Evolutionary conservation across 2,329 filamentous ascomycete genomes (phyloP).

Genomic region (Colletotrichum limetticola): DNA sequence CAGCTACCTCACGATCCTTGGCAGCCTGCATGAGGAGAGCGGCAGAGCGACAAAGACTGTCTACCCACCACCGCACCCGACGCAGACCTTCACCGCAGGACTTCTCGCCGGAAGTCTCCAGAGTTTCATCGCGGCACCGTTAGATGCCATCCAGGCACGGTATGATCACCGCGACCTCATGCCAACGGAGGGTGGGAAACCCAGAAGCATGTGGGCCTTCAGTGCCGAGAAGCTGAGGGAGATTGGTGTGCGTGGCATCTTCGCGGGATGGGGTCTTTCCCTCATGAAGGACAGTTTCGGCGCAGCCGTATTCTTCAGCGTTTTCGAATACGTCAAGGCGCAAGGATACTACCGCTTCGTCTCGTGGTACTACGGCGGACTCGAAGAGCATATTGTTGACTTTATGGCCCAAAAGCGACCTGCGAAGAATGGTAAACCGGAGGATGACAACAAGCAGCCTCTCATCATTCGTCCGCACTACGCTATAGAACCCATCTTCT

Average conservation of each 20-base stretch:
- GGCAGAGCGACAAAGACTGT: slow-evolving; percentile 66
- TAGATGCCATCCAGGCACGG: slow-evolving; percentile 80
- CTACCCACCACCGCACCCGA: slow-evolving; percentile 74
- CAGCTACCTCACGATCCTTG: slow-evolving; percentile 77
- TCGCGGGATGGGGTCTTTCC: slow-evolving; percentile 77
- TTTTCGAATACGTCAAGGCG: slow-evolving; percentile 81
- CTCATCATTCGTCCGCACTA: slow-evolving; percentile 78
- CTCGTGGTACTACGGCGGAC: slow-evolving; percentile 73
- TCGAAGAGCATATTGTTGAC: slow-evolving; percentile 63
- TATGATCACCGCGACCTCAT: slow-evolving; percentile 70
- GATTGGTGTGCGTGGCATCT: slow-evolving; percentile 78
- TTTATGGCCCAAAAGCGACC: slow-evolving; percentile 60
- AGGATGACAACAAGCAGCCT: slow-evolving; percentile 47
- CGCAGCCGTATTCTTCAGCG: slow-evolving; percentile 77
- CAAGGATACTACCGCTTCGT: slow-evolving; percentile 80
- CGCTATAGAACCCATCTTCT: slow-evolving; percentile 77
- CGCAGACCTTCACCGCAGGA: slow-evolving; percentile 75
- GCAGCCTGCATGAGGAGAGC: slow-evolving; percentile 73
- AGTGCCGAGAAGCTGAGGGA: slow-evolving; percentile 71
- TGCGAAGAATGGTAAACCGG: slow-evolving; percentile 17
- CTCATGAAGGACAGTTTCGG: slow-evolving; percentile 77
- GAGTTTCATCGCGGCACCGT: slow-evolving; percentile 76
- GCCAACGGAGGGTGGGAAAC: slow-evolving; percentile 52
- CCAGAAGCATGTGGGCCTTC: slow-evolving; percentile 79
- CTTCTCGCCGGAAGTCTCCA: slow-evolving; percentile 76